These are phyloP conservation scores for Albizia julibrissin DNA, from an alignment of 306 rosid species.

Conservation along the genomic window DNA sequence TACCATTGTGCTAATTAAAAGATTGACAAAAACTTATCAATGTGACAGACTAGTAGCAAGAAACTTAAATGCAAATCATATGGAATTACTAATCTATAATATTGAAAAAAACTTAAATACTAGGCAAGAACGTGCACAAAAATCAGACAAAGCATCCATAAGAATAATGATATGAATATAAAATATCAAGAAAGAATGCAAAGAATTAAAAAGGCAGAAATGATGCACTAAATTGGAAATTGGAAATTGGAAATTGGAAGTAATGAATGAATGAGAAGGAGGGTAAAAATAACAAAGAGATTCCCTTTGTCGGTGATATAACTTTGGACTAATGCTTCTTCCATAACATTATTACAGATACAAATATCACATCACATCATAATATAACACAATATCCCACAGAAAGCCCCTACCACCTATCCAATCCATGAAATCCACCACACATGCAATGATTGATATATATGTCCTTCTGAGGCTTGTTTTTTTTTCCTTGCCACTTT, in stretches of 20 bases:
- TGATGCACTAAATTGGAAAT: no score
- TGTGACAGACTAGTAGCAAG: no score
- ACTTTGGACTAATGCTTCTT: background rate
- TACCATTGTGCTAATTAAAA: no score
- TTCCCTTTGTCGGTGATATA: background rate
- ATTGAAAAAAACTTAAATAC: no score
- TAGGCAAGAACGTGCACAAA: no score
- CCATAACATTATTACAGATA: background rate
- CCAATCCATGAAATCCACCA: background rate
- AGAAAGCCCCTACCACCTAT: background rate
- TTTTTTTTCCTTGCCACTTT: background rate
- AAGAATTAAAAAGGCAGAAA: background rate
- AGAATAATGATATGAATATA: no score
- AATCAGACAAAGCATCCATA: no score
- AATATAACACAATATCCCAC: background rate
- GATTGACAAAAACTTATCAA: no score
- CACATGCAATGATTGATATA: background rate
- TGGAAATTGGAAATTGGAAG: background rate
- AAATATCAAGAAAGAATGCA: background rate
- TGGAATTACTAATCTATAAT: no score
- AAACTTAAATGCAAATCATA: no score
- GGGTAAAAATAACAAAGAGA: background rate
- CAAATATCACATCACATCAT: background rate
- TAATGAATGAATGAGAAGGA: background rate
- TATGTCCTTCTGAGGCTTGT: background rate